Evolutionary conservation across 495 filamentous ascomycete genomes (phyloP), one percentile per base, ranked within the genome.

Genomic region (Hypoxylon rickii): DNA sequence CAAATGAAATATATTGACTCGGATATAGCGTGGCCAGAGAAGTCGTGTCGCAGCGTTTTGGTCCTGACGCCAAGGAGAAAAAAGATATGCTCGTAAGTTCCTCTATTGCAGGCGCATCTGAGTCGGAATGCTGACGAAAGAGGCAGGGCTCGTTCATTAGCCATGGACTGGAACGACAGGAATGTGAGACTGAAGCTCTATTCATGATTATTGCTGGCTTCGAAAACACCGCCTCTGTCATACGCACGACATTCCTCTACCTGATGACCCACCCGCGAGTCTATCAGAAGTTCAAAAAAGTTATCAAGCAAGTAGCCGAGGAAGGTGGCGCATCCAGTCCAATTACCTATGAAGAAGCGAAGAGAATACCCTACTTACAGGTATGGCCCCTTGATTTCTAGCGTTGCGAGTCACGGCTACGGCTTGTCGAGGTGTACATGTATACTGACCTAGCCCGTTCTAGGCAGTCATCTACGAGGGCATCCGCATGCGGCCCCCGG

Each of bases 211-310:
- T 61, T 11, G 66, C 61, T 7, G 63, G 63, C 4, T 79, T 81
- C 7, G 85, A 87, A 49, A 86, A 81, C 12, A 85, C 83, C 0
- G 81, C 80, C 0, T 82, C 83, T 1, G 75, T 78, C 7, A 79
- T 86, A 64, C 78, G 79, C 43, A 74, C 74, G 0, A 69, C 84
- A 44, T 71, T 86, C 43, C 66, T 76, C 24, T 79, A 81, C 55
- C 63, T 86, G 16, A 58, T 84, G 13, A 66, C 69, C 3, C 64
- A 75, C 31, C 68, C 73, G 2, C 52, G 58, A 0, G 71, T 79
- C 2, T 85, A 84, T 52, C 68, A 73, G 12, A 76, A 88, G 63
- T 46, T 87, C 81, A 71, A 89, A 77, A 68, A 87, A 83, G 34
- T 79, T 79, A 63, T 94, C 87, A 8, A 73, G 77, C 13, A 92